phyloP scores from a whole-genome alignment of 164 flowering plant species.

The Piper betle region DNA sequence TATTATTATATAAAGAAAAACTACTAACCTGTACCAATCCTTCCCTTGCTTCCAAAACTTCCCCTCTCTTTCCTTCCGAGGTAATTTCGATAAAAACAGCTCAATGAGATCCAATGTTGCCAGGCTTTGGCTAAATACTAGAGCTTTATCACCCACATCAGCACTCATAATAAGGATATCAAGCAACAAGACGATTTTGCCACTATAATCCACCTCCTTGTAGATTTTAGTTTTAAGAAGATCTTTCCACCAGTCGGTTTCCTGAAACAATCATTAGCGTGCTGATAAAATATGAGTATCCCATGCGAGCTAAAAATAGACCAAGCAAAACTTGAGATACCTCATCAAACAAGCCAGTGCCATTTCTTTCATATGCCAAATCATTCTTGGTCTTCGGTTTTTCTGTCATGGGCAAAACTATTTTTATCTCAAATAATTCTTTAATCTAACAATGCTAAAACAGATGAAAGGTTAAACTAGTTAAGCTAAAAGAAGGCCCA shows the following conservation, averaged over 20 bases:
- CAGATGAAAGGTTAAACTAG: too few species aligned
- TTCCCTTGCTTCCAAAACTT: slow-evolving; percentile 83
- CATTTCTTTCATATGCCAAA: slow-evolving; percentile 21
- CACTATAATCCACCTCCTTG: slow-evolving; percentile 66
- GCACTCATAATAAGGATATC: slow-evolving; percentile 73
- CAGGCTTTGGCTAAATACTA: slow-evolving; percentile 92
- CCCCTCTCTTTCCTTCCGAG: slow-evolving; percentile 43
- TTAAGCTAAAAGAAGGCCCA: too few species aligned
- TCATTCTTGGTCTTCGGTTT: slow-evolving; percentile 27
- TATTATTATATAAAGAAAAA: too few species aligned
- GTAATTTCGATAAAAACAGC: slow-evolving; percentile 58
- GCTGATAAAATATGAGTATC: not conserved
- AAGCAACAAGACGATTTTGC: slow-evolving; percentile 91
- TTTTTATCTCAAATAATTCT: too few species aligned
- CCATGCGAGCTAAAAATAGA: not conserved
- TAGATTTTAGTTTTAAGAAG: slow-evolving; percentile 36
- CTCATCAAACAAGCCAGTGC: slow-evolving; percentile 52
- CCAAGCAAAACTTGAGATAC: slow-evolving; percentile 15
- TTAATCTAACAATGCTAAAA: too few species aligned
- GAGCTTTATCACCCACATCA: slow-evolving; percentile 68
- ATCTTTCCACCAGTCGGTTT: slow-evolving; percentile 69
- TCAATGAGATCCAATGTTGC: slow-evolving; percentile 90
- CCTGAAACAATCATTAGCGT: slow-evolving; percentile 25
- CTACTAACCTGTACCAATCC: slow-evolving; percentile 86
- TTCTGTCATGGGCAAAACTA: slow-evolving; percentile 34